Evolutionary conservation across 768 basidiomycete genomes (phyloP).

Genomic region (Tulasnella sp.): DNA sequence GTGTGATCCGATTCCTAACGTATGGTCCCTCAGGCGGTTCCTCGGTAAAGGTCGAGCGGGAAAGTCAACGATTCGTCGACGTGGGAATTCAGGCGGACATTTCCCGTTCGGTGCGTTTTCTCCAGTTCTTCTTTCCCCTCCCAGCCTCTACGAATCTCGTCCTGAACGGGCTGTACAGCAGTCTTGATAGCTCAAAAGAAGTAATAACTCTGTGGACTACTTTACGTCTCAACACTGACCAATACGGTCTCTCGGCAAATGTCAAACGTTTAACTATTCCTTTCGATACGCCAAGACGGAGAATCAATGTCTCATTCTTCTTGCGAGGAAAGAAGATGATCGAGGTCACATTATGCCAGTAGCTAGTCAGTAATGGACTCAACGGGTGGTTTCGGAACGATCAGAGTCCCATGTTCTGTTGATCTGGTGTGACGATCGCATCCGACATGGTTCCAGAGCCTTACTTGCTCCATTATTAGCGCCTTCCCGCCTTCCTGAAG

Average conservation of each 20-base stretch:
- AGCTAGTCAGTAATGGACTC: not conserved
- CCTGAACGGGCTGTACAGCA: not conserved
- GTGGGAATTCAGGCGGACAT: not conserved
- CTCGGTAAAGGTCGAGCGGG: not conserved
- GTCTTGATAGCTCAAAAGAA: no score
- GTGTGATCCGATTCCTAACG: not conserved
- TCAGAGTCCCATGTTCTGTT: not conserved
- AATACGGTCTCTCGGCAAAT: no score
- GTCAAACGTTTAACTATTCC: no score
- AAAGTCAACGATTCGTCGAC: not conserved
- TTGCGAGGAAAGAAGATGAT: not conserved
- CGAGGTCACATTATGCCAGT: not conserved
- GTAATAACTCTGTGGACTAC: no score
- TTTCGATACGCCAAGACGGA: not conserved
- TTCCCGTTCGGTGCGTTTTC: no score
- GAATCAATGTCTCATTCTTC: not conserved
- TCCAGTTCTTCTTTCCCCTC: not conserved
- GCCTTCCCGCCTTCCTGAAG: not conserved
- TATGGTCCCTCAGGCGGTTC: not conserved
- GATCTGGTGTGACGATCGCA: not conserved
- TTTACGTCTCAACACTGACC: no score
- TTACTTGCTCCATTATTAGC: not conserved
- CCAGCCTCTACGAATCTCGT: not conserved
- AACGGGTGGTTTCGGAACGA: not conserved
- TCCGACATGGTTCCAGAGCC: not conserved